A percentile compares a stretch with the other conserved stretches of the same genome.
Conservation (phyloP, 495 filamentous ascomycete species). For the Xylaria cubensis region DNA sequence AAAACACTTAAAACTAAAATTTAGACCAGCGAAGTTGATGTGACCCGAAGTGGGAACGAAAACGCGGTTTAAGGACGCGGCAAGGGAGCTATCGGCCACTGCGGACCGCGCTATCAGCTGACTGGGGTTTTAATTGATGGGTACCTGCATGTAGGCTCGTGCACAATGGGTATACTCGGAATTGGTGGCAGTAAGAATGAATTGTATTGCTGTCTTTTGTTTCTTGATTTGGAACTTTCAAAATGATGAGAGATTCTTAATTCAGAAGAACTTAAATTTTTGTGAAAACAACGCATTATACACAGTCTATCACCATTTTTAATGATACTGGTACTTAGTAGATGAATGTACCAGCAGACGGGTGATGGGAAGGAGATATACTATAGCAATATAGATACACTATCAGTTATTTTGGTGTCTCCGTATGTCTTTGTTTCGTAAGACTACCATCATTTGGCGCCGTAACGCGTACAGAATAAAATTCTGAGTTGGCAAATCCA, state of each 20-base stretch:
- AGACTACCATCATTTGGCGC: neutral
- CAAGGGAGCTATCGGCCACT: conserved; percentile 5
- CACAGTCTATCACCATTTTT: neutral
- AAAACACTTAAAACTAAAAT: conserved; percentile 19
- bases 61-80: conserved; percentile 31
- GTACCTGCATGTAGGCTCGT: neutral
- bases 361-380: neutral
- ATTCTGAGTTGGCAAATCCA: neutral
- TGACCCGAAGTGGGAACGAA: conserved; percentile 29
- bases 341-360: neutral
- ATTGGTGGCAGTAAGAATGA: neutral
- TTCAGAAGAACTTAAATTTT: neutral
- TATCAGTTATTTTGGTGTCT: neutral
- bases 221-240: neutral
- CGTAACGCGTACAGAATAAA: neutral
- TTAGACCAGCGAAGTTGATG: neutral
- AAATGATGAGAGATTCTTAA: neutral
- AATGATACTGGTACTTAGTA: neutral
- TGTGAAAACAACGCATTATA: neutral
- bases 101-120: conserved; percentile 42
- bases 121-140: conserved; percentile 36
- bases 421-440: neutral
- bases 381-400: neutral
- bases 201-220: neutral
- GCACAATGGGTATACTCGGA: neutral